Base-by-base conservation (phyloP, 805 yeast genomes). In the Starmerella asiatica region DNA sequence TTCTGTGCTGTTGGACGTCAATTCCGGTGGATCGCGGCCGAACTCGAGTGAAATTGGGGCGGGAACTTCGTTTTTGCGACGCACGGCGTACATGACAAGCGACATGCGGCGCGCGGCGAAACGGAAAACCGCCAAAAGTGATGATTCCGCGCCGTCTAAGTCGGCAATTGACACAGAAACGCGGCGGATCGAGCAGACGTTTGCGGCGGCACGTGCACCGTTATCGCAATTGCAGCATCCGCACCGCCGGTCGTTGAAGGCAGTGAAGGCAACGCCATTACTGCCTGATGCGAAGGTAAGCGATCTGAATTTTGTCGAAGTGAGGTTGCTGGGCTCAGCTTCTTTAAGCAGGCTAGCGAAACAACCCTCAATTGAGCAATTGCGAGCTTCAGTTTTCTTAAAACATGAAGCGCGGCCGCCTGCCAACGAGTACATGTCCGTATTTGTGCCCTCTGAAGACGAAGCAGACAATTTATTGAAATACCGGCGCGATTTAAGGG, bases 241-340 rank as follows among this genome's bases (percentile, higher is more conserved):
- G 24, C 68, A 71, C 21, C 83, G 77, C 62, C 78, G 71, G 54
- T 65, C 71, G 41, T 61, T 84, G 37, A 75, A 69, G 39, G 94
- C 94, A 0, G 85, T 77, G 17, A 69, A 68, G 44, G 68, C 84
- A 1, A 82, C 85, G 83, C 77, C 79, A 20, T 63, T 91, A 21
- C 63, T 86, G 46, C 98, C 98, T 6, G 96, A 91, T 58, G 75
- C 91, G 8, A 76, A 88, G n/a, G 72, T 81, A 69, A 68, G 84
- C 70, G 98, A 91, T 59, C 76, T 82, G 50, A 72, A 69, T 38
- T 84, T 47, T 45, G 43, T 46, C 43, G 52, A 50, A 34, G 59
- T 58, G 38, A 49, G 51, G 39, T 55, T 55, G 55, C 60, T 62
- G 16, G 75, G 73, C 17, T 67, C 70, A 38, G 73, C 74, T 0